Evolutionary conservation across 192 early-diverging fungal species (phyloP).

Genomic region (Diversispora epigaea): DNA sequence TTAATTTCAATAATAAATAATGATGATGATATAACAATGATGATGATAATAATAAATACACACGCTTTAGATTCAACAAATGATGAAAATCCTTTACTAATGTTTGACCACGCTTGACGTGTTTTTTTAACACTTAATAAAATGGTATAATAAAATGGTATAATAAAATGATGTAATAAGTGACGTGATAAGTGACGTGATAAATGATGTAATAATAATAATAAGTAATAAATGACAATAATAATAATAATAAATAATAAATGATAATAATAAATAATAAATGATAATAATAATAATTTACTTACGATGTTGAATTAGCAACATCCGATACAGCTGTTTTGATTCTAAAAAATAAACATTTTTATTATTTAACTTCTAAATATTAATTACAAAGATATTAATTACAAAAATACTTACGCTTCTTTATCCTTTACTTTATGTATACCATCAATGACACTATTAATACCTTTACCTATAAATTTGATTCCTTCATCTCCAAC

Average conservation of each 20-base stretch:
- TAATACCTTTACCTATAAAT: slow-evolving; percentile 1
- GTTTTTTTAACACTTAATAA: slow-evolving; percentile 8
- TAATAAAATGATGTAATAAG: not conserved
- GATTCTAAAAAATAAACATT: slow-evolving; percentile 2
- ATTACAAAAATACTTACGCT: not conserved
- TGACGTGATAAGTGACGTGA: too few relatives aligned
- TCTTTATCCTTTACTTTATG: slow-evolving; percentile 11
- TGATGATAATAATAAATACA: not conserved
- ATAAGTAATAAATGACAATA: too few relatives aligned
- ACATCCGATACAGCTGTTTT: not conserved
- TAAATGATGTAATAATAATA: too few relatives aligned
- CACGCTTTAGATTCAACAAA: slow-evolving; percentile 9
- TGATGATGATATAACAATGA: too few relatives aligned
- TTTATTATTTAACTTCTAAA: not conserved
- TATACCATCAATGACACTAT: slow-evolving; percentile 18
- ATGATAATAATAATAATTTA: not conserved
- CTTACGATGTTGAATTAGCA: slow-evolving; percentile 1
- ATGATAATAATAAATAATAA: not conserved
- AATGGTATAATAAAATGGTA: not conserved
- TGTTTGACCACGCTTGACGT: slow-evolving; percentile 5
- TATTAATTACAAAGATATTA: not conserved
- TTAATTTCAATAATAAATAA: too few relatives aligned
- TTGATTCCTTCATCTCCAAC: too few relatives aligned
- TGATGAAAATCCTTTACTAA: slow-evolving; percentile 13
- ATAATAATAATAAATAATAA: too few relatives aligned